These are phyloP conservation scores for Lasiosphaeriaceae sp. DNA, from an alignment of 495 filamentous ascomycete genomes.

Conservation along the genomic window DNA sequence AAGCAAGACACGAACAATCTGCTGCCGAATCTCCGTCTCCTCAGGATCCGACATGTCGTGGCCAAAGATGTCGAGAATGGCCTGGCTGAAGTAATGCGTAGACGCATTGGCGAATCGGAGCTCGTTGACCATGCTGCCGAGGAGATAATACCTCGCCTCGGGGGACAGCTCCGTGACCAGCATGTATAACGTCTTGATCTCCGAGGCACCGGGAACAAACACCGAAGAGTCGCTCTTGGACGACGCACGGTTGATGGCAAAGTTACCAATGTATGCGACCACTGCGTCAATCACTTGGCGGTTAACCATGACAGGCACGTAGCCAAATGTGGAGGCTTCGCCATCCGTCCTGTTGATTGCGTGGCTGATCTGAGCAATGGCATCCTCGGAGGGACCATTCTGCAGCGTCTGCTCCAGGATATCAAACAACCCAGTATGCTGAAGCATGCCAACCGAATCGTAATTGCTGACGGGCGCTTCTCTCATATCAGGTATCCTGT, in stretches of 20 bases:
- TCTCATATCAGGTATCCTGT: constrained; percentile 72
- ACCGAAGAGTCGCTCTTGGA: constrained; percentile 54
- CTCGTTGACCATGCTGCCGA: constrained; percentile 84
- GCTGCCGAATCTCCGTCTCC: constrained; percentile 78
- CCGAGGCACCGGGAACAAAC: constrained; percentile 68
- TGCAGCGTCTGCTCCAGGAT: constrained; percentile 64
- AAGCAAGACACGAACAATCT: constrained; percentile 80
- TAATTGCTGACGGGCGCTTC: constrained; percentile 59
- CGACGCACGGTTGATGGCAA: constrained; percentile 55
- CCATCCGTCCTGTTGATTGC: constrained; percentile 54
- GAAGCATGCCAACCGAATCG: constrained; percentile 54
- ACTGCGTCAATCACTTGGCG: constrained; percentile 72
- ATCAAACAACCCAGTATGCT: constrained; percentile 60
- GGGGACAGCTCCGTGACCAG: constrained; percentile 69
- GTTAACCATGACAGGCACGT: constrained; percentile 63
- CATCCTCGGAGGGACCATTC: constrained; percentile 57
- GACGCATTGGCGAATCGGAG: constrained; percentile 84
- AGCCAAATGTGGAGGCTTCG: constrained; percentile 58
- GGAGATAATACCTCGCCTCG: constrained; percentile 78
- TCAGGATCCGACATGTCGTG: constrained; percentile 71
- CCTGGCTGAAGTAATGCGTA: constrained; percentile 90
- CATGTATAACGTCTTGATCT: constrained; percentile 68
- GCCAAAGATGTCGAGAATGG: constrained; percentile 82
- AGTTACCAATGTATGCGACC: constrained; percentile 74
- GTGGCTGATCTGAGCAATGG: constrained; percentile 66